Evolutionary conservation across 306 rosid species (phyloP).

Genomic region (Prunus davidiana): DNA sequence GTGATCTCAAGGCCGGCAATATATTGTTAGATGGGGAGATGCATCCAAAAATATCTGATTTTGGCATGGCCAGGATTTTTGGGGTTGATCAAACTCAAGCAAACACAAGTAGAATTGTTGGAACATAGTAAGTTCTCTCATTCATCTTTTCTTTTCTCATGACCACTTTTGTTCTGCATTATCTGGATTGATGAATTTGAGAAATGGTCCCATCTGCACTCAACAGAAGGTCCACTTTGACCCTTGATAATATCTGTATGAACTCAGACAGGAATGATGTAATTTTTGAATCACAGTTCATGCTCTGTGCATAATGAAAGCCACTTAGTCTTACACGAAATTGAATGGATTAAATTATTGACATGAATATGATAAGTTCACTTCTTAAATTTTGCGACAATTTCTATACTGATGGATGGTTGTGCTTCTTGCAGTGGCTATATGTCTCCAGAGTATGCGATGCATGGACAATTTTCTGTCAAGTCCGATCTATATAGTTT

Average conservation of each 20-base stretch:
- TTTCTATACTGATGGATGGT: neutral
- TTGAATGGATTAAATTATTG: no score
- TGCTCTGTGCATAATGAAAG: fast-evolving
- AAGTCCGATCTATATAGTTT: conserved; percentile 26
- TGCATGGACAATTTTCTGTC: conserved; percentile 7
- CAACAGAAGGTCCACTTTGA: no score
- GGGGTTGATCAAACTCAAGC: no score
- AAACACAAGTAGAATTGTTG: conserved; percentile 3
- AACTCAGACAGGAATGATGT: no score
- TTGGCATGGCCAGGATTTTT: neutral
- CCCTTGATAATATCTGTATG: no score
- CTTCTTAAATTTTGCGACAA: neutral
- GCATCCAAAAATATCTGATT: conserved; percentile 17
- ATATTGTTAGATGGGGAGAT: conserved; percentile 1
- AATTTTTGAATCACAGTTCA: no score
- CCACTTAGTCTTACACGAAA: no score
- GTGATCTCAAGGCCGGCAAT: conserved; percentile 8
- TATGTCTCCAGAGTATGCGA: conserved; percentile 16
- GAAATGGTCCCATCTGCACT: no score
- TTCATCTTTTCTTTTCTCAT: neutral
- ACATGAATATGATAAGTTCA: no score
- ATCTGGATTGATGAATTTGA: neutral
- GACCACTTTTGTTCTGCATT: neutral
- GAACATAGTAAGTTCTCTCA: conserved; percentile 16
- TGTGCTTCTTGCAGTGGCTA: neutral